These are phyloP conservation scores for Lachnellula subtilissima DNA, from an alignment of 2,329 filamentous ascomycete genomes.

Conservation along the genomic window DNA sequence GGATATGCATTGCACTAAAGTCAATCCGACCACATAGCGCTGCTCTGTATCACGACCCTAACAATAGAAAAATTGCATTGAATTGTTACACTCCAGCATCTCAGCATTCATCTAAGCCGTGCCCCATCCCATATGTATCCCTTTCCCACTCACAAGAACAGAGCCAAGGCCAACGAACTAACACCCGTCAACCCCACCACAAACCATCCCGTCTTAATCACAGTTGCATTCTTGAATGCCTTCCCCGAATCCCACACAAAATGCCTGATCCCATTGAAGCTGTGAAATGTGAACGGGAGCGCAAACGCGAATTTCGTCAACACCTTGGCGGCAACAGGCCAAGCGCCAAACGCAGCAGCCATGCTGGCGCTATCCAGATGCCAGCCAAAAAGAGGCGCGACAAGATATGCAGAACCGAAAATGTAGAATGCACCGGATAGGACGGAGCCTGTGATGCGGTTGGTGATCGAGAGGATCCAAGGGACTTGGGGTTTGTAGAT, in stretches of 20 bases:
- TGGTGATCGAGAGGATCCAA: slow-evolving; percentile 55
- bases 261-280: slow-evolving; percentile 66
- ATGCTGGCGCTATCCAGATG: slow-evolving; percentile 61
- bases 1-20: no score
- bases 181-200: slow-evolving; percentile 52
- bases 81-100: background rate
- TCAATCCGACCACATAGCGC: no score
- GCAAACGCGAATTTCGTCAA: slow-evolving; percentile 54
- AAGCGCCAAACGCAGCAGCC: slow-evolving; percentile 58
- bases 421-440: slow-evolving; percentile 61
- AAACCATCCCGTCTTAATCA: slow-evolving; percentile 61
- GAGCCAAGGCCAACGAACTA: slow-evolving; percentile 36
- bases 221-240: slow-evolving; percentile 58
- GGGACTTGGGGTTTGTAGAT: slow-evolving; percentile 71
- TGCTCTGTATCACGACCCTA: background rate
- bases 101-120: background rate
- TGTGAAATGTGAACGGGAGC: slow-evolving; percentile 64
- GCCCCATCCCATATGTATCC: background rate
- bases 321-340: slow-evolving; percentile 55
- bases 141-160: slow-evolving; percentile 18
- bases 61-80: background rate
- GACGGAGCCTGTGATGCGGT: slow-evolving; percentile 60
- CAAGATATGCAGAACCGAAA: slow-evolving; percentile 63
- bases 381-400: slow-evolving; percentile 60
- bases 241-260: slow-evolving; percentile 64